phyloP scores from a whole-genome alignment of 768 basidiomycete genomes.

The Rhodotorula kratochvilovae region DNA sequence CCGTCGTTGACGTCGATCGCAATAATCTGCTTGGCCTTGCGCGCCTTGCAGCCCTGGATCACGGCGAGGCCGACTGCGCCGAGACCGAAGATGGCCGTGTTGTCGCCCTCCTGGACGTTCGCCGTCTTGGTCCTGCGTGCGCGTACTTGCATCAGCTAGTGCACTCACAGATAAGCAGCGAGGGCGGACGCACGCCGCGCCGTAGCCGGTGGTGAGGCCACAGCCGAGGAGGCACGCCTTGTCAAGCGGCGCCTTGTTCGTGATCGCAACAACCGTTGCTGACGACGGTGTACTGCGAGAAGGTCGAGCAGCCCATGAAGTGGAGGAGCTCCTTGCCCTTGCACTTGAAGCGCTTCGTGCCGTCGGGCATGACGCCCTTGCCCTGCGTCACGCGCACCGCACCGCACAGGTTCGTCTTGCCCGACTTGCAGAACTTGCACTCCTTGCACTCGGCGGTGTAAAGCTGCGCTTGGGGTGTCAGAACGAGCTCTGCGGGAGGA shows the following conservation, averaged over 20 bases:
- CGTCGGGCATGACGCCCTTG: slow-evolving; percentile 90
- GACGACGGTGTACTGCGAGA: slow-evolving; percentile 98
- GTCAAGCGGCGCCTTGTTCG: slow-evolving; percentile 76
- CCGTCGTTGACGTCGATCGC: slow-evolving; percentile 76
- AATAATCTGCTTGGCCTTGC: slow-evolving; percentile 81
- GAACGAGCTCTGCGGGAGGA: fast-evolving
- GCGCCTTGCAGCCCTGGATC: slow-evolving; percentile 69
- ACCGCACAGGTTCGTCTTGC: slow-evolving; percentile 96
- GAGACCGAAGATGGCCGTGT: slow-evolving; percentile 90
- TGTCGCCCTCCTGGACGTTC: slow-evolving; percentile 62
- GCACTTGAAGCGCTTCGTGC: slow-evolving; percentile 73
- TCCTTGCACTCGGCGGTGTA: slow-evolving; percentile 70
- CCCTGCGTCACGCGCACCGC: slow-evolving; percentile 66
- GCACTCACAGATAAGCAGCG: background rate
- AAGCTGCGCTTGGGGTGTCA: slow-evolving; percentile 20
- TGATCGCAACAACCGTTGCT: slow-evolving; percentile 92
- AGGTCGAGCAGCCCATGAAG: slow-evolving; percentile 98
- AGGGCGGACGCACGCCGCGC: slow-evolving; percentile 51
- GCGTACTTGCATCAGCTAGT: too few species aligned
- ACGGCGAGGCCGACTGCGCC: slow-evolving; percentile 91
- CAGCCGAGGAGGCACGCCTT: slow-evolving; percentile 92
- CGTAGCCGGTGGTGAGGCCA: slow-evolving; percentile 40
- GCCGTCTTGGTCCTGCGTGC: slow-evolving; percentile 42
- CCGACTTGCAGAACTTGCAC: slow-evolving; percentile 91
- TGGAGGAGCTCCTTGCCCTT: slow-evolving; percentile 82